These are phyloP conservation scores for Hemerocallis citrina DNA, from an alignment of 106 monocot genomes.

Conservation along the genomic window DNA sequence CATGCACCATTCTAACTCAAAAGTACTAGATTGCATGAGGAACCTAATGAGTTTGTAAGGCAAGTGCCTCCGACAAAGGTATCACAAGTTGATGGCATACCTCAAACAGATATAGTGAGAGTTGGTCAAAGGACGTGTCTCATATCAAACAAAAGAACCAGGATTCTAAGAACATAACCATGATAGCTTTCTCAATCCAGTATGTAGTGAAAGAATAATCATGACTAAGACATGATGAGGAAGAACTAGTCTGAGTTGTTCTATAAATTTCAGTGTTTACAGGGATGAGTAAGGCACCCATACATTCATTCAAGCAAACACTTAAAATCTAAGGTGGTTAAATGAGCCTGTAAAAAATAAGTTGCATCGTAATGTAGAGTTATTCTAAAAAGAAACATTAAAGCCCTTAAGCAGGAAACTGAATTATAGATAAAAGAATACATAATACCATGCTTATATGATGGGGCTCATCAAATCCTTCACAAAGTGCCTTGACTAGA, in stretches of 20 bases:
- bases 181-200: neutral
- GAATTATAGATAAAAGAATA: constrained; percentile 1
- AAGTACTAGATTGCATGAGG: too few relatives aligned
- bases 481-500: constrained; percentile 26
- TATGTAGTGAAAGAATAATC: neutral
- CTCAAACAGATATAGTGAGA: too few relatives aligned
- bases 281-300: neutral
- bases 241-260: neutral
- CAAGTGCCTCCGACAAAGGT: too few relatives aligned
- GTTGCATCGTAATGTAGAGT: neutral
- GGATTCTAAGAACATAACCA: neutral
- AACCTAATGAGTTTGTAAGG: too few relatives aligned
- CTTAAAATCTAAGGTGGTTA: neutral
- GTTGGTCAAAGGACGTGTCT: too few relatives aligned
- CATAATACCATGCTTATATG: constrained; percentile 27
- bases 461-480: constrained; percentile 28
- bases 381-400: neutral
- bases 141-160: too few relatives aligned
- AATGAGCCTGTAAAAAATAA: neutral
- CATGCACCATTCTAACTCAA: neutral
- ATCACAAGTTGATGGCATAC: too few relatives aligned
- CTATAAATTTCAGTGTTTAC: neutral
- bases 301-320: neutral
- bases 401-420: neutral
- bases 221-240: neutral